phyloP scores from a whole-genome alignment of 768 basidiomycete genomes.

The Hygrocybe punicea region DNA sequence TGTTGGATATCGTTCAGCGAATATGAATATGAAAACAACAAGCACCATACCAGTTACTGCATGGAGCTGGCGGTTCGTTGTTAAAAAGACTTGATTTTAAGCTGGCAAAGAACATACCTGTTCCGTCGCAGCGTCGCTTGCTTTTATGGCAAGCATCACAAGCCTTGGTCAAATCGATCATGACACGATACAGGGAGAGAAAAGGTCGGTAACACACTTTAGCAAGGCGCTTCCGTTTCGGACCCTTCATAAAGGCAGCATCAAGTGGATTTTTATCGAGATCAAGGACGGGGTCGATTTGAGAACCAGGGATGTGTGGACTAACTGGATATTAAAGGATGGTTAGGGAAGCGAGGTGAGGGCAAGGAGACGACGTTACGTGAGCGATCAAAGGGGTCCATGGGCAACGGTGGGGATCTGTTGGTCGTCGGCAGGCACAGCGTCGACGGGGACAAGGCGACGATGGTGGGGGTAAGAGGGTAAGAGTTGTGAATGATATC shows the following conservation, averaged over 20 bases:
- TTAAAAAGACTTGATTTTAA: slow-evolving; percentile 11
- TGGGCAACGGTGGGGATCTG: slow-evolving; percentile 19
- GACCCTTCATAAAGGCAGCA: slow-evolving; percentile 42
- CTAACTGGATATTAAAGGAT: slow-evolving; percentile 11
- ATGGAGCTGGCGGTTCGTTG: slow-evolving; percentile 50
- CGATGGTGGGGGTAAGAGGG: no score
- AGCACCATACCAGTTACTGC: slow-evolving; percentile 68
- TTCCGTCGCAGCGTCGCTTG: slow-evolving; percentile 81
- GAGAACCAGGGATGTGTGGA: slow-evolving; percentile 14
- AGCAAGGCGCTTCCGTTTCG: slow-evolving; percentile 54
- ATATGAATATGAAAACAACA: neutral
- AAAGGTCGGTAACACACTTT: slow-evolving; percentile 35
- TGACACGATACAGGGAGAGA: slow-evolving; percentile 3
- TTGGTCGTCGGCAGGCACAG: slow-evolving; percentile 2
- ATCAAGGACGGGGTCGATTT: slow-evolving; percentile 22
- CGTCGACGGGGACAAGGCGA: no score
- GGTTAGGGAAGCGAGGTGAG: slow-evolving; percentile 18
- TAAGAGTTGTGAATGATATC: slow-evolving; percentile 8
- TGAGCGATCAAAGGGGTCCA: slow-evolving; percentile 37
- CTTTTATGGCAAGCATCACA: slow-evolving; percentile 85
- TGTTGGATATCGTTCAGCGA: slow-evolving; percentile 26
- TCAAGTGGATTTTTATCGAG: slow-evolving; percentile 28
- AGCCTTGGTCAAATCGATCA: slow-evolving; percentile 37
- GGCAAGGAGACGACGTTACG: slow-evolving; percentile 11
- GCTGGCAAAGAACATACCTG: slow-evolving; percentile 46